Evolutionary conservation across 1,284 basidiomycete species (phyloP).

Genomic region (Fomitopsis schrenkii): DNA sequence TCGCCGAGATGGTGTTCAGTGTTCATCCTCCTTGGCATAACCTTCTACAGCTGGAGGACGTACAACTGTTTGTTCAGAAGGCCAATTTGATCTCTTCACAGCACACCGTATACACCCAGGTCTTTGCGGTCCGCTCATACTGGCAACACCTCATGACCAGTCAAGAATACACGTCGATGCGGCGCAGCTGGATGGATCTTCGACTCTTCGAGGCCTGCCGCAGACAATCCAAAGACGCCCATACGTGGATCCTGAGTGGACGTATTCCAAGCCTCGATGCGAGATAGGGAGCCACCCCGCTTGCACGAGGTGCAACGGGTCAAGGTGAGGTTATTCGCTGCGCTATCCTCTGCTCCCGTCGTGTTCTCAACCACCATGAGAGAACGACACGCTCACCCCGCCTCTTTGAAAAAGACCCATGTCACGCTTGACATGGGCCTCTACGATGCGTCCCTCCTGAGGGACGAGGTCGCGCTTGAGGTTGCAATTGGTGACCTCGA

Average conservation of each 20-base stretch:
- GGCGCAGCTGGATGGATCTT: background rate
- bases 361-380: background rate
- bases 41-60: no score
- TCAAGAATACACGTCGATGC: no score
- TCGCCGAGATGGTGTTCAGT: no score
- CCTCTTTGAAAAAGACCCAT: background rate
- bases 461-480: background rate
- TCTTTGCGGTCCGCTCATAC: no score
- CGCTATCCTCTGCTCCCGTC: background rate
- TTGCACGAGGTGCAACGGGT: background rate
- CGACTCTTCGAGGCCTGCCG: background rate
- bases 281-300: background rate
- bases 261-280: background rate
- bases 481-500: background rate
- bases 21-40: no score
- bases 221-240: background rate
- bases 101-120: no score
- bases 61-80: no score
- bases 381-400: background rate
- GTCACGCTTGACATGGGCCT: slow-evolving; percentile 1
- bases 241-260: background rate
- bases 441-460: slow-evolving; percentile 2
- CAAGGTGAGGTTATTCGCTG: background rate
- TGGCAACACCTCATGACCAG: no score
- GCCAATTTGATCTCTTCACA: no score